Base-by-base conservation (phyloP, 768 basidiomycete genomes). In the Gautieria morchelliformis region DNA sequence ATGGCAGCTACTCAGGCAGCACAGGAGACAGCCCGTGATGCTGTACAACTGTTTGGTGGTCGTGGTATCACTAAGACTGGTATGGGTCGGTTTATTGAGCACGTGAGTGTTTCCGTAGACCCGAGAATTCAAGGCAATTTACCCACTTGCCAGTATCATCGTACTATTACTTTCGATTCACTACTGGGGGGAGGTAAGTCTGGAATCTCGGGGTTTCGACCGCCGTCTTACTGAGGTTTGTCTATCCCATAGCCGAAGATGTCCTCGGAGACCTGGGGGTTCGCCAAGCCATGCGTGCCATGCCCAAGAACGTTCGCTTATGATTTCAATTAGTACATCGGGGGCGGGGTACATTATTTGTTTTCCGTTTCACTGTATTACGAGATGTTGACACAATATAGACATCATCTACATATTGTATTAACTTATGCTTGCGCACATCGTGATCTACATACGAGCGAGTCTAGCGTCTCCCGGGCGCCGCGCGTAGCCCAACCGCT, bases 21-120 rank as follows among this genome's bases (percentile, higher is more conserved):
- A 0, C 87, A 89, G 64, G 84, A 88, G 40, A 89, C 89, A 17
- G 86, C 89, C 15, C 77, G 80, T 58, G 90, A 93, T 63, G 89
- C 91, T 17, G 87, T 92, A 3, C 85, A 86, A 75, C 79, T 92
- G 61, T 92, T 91, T 61, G 89, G 91, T 62, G 92, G 91, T 9
- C 80, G 92, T 56, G 91, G 87, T 49, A 81, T 93, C 59, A 92
- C 92, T 27, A 77, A 78, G 67, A 81, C 81, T 14, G 89, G 90
- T 32, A 89, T 91, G 87, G 89, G 89, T 40, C 74, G 73, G 55
- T 78, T 77, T 63, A 80, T 89, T 50, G 89, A 92, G 69, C 85
- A 88, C 63, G 62, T 63, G 40, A 48, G 62, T 59, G 14, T 37
- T 17, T 33, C 20, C 22, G 30, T 20, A 5, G 2, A 52, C 45